A percentile compares a stretch with the other conserved stretches of the same genome.
These are phyloP conservation scores for Thelonectria blattea DNA, from an alignment of 2,329 filamentous ascomycete genomes.

Conservation along the genomic window DNA sequence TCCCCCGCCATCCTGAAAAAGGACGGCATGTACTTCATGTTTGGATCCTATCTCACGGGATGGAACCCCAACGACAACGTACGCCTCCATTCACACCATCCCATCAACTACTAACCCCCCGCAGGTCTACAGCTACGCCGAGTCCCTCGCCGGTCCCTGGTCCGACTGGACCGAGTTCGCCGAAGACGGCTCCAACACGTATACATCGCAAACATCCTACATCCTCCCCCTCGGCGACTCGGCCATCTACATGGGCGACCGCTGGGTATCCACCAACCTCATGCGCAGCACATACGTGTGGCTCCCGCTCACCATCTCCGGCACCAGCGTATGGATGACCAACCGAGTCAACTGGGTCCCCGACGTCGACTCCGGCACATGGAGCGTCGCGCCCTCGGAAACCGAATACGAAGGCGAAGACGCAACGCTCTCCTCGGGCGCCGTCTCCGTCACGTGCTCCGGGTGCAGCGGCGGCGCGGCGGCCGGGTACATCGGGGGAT, in stretches of 20 bases:
- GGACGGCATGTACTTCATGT: conserved; percentile 67
- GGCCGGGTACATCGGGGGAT: conserved; percentile 63
- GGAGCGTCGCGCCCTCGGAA: conserved; percentile 52
- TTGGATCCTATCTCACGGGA: conserved; percentile 62
- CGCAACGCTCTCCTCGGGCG: conserved; percentile 51
- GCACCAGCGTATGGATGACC: conserved; percentile 56
- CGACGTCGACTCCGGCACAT: conserved; percentile 50
- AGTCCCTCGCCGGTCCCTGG: conserved; percentile 65
- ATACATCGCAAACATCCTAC: conserved; percentile 65
- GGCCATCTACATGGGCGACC: conserved; percentile 70
- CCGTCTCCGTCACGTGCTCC: conserved; percentile 54
- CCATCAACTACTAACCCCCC: background rate
- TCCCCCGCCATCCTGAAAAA: conserved; percentile 68
- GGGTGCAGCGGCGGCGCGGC: conserved; percentile 56
- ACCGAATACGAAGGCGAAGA: conserved; percentile 59
- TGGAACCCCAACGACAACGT: conserved; percentile 70
- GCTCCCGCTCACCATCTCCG: conserved; percentile 63
- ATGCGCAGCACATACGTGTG: conserved; percentile 68
- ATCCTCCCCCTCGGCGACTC: conserved; percentile 54
- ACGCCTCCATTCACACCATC: background rate
- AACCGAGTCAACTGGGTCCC: conserved; percentile 63
- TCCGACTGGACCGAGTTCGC: conserved; percentile 65
- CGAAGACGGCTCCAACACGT: conserved; percentile 61
- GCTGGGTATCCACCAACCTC: conserved; percentile 67
- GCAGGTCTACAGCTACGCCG: conserved; percentile 61